Percentiles rank a stretch among this genome's conserved stretches.
These are phyloP conservation scores for Hemerocallis citrina DNA, from an alignment of 106 monocot species.

Conservation along the genomic window DNA sequence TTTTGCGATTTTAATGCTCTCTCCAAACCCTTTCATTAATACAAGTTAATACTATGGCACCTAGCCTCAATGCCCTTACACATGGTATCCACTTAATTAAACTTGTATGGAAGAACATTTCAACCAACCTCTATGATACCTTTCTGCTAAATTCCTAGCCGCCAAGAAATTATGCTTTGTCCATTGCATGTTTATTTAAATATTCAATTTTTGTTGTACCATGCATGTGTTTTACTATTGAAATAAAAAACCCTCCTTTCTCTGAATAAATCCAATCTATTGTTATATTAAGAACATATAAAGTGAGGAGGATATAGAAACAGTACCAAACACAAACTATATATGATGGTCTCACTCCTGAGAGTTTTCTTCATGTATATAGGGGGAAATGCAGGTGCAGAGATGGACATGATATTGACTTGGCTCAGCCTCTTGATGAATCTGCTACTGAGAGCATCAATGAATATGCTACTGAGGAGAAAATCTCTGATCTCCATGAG, in stretches of 20 bases:
- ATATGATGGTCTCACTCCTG: no score
- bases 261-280: slow-evolving; percentile 1
- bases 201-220: neutral
- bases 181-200: neutral
- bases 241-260: neutral
- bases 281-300: no score
- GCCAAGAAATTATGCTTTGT: slow-evolving; percentile 6
- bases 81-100: no score
- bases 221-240: neutral
- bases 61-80: no score
- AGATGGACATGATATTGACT: slow-evolving; percentile 15
- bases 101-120: slow-evolving; percentile 7
- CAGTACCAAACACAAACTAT: no score
- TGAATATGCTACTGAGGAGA: neutral
- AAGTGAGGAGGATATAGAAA: neutral
- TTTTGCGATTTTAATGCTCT: no score
- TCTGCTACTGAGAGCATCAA: neutral
- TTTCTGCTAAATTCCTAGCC: slow-evolving; percentile 10
- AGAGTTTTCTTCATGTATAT: neutral
- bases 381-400: slow-evolving; percentile 7
- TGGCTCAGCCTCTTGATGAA: slow-evolving; percentile 8
- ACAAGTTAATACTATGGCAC: no score
- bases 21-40: no score
- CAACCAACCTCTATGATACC: slow-evolving; percentile 9
- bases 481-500: neutral